Evolutionary conservation across 331 rosid genomes (phyloP), one percentile per base, ranked within the genome.

Genomic region (Arachis monticola): DNA sequence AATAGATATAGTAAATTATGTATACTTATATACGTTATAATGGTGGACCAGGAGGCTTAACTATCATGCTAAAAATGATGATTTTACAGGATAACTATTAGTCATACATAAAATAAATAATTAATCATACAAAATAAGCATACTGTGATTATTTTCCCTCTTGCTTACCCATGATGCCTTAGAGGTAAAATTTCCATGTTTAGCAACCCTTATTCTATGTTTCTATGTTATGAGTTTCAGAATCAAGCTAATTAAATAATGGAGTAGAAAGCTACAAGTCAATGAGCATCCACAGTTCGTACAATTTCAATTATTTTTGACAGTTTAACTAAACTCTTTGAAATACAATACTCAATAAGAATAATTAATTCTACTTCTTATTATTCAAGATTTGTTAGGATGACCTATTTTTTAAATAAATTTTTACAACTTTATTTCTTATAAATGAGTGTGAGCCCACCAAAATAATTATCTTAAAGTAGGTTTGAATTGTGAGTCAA

Each of bases 211-310:
- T 22, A 22, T 22, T 22, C 27, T 22, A 22, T 22, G 27, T 22
- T 22, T 22, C 27, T 22, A 22, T 22, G 27, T 22, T 35, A 32
- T 31, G 30, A 47, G 45, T 61, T 52, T 41, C 51, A 30, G 60
- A 67, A 69, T 71, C 61, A 58, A 46, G 64, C 69, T 46, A 64
- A 22, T 22, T 22, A 46, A 64, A 8, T 6, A 35, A 22, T 46
- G 13, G 14, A 13, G 12, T 4, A 44, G 3, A 63, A 63, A 31
- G 60, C 9, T 70, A 32, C 11, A 52, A 22, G 27, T 22, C 27
- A 22, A 70, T 6, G 1, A 12, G 9, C 52, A 41, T 51, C 56
- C 46, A 6, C 3, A 51, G 8, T 1, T 17, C 47, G 35, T 44
- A 41, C 41, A 52, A 52, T 51, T 51, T 50, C 6, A 11, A 2